A percentile compares a stretch with the other conserved stretches of the same genome.
phyloP scores from a whole-genome alignment of 1,284 basidiomycete species.

The Fomitiporia mediterranea region DNA sequence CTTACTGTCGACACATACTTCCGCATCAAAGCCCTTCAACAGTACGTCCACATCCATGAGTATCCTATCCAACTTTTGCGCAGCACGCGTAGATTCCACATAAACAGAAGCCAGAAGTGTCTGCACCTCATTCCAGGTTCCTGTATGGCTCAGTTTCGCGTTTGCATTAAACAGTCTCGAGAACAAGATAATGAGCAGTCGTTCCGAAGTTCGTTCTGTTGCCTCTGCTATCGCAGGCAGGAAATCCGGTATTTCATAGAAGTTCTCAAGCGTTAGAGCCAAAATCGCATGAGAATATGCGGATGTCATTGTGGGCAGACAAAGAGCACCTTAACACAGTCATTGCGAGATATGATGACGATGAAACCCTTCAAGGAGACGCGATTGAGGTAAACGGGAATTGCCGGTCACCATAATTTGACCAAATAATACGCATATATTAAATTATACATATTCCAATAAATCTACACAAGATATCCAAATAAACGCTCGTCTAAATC shows the following conservation, averaged over 20 bases:
- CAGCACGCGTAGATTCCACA: constrained; percentile 65
- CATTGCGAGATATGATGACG: constrained; percentile 2
- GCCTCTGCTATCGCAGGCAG: constrained; percentile 11
- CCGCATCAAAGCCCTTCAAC: constrained; percentile 44
- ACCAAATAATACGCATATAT: background rate
- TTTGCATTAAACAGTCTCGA: constrained; percentile 48
- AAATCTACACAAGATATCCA: background rate
- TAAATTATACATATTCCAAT: background rate
- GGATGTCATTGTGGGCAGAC: background rate
- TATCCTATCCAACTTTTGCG: constrained; percentile 60
- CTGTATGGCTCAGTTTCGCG: constrained; percentile 41
- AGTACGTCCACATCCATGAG: constrained; percentile 69
- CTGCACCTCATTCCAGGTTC: constrained; percentile 57
- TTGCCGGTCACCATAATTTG: background rate
- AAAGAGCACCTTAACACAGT: background rate
- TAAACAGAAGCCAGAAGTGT: constrained; percentile 67
- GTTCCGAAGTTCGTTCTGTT: constrained; percentile 25
- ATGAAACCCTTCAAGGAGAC: background rate
- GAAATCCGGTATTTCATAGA: constrained; percentile 6
- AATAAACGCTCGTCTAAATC: no score
- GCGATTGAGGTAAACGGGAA: background rate
- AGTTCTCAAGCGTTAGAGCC: constrained; percentile 7
- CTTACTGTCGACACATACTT: constrained; percentile 35
- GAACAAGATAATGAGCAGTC: constrained; percentile 59
- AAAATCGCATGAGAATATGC: constrained; percentile 14